A percentile compares a stretch with the other conserved stretches of the same genome.
Conservation (phyloP, 805 yeast species). For the Candida vartiovaarae region DNA sequence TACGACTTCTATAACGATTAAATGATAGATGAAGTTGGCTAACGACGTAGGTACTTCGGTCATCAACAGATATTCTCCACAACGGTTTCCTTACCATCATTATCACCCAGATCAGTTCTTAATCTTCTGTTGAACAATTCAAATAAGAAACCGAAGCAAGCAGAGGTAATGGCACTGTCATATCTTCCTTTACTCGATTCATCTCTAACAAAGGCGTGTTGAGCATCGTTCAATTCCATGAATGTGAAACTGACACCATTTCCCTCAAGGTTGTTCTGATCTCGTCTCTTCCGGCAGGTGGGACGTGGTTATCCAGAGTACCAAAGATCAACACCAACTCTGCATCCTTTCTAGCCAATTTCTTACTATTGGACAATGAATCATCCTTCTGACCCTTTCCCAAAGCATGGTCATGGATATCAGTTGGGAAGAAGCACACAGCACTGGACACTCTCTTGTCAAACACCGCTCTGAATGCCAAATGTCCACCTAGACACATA, state of each 20-base stretch:
- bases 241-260: slow-evolving; percentile 59
- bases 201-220: slow-evolving; percentile 79
- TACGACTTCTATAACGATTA: not conserved
- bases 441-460: slow-evolving; percentile 60
- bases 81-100: slow-evolving; percentile 40
- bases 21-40: too few relatives aligned
- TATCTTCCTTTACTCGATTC: slow-evolving; percentile 75
- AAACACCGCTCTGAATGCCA: slow-evolving; percentile 66
- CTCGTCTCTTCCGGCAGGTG: slow-evolving; percentile 67
- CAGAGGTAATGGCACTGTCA: slow-evolving; percentile 67
- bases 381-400: slow-evolving; percentile 64
- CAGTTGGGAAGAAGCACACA: slow-evolving; percentile 76
- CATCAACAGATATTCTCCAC: slow-evolving; percentile 59
- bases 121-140: slow-evolving; percentile 67
- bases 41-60: not conserved
- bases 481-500: slow-evolving; percentile 82
- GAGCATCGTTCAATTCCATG: slow-evolving; percentile 71
- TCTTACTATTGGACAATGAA: slow-evolving; percentile 49
- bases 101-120: slow-evolving; percentile 59
- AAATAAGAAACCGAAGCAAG: slow-evolving; percentile 58
- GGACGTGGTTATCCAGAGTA: slow-evolving; percentile 73
- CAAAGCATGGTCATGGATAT: slow-evolving; percentile 60
- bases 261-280: slow-evolving; percentile 54
- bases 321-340: slow-evolving; percentile 70
- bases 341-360: slow-evolving; percentile 41